Conservation (phyloP, 108 stramenopile genomes). For the Chaetoceros muelleri region DNA sequence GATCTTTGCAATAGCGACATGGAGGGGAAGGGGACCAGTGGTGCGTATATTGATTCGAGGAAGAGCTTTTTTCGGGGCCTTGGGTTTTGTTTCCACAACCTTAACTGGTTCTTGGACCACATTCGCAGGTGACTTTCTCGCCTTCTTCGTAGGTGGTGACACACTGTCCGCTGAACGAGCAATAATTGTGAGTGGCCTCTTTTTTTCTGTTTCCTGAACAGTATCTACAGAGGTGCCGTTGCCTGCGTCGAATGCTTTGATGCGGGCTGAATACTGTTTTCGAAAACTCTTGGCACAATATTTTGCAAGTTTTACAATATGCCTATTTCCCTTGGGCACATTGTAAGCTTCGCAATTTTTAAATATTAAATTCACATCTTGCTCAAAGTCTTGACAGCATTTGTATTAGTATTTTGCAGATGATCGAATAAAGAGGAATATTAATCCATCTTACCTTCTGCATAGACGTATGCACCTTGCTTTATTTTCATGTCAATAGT, state of each 20-base stretch:
- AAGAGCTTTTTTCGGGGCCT: not conserved
- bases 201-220: slow-evolving; percentile 13
- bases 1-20: slow-evolving; percentile 74
- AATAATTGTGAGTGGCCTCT: slow-evolving; percentile 20
- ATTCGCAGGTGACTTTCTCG: slow-evolving; percentile 9
- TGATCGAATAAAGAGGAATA: not conserved
- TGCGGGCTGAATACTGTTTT: slow-evolving; percentile 38
- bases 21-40: slow-evolving; percentile 53
- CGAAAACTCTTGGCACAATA: slow-evolving; percentile 56
- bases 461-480: slow-evolving; percentile 26
- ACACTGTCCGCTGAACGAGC: slow-evolving; percentile 1
- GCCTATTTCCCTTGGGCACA: slow-evolving; percentile 36
- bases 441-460: slow-evolving; percentile 12
- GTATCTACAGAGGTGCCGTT: not conserved
- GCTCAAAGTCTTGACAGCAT: slow-evolving; percentile 87
- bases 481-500: slow-evolving; percentile 65
- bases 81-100: not conserved
- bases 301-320: slow-evolving; percentile 56
- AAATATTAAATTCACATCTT: slow-evolving; percentile 66
- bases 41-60: slow-evolving; percentile 25
- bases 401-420: slow-evolving; percentile 9
- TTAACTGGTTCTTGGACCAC: too few species aligned
- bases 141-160: slow-evolving; percentile 19
- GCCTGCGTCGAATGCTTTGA: slow-evolving; percentile 38
- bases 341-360: slow-evolving; percentile 76